Base-by-base conservation (phyloP, 2,329 filamentous ascomycete species). In the Claviceps pazoutovae region DNA sequence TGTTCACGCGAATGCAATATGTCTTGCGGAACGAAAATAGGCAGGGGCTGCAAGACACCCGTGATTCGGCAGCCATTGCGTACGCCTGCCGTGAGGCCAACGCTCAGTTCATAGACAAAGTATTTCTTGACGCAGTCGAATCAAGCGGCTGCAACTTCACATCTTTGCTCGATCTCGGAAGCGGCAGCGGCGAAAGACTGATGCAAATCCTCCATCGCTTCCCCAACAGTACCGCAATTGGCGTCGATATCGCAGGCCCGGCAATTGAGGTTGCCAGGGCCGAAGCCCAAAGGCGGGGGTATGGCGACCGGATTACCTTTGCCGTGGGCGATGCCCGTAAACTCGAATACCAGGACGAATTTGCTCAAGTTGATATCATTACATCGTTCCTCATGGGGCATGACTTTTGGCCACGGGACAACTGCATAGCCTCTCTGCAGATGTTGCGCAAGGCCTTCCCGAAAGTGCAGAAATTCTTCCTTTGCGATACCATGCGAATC, bases 351-450 rank as follows among this genome's bases (percentile, higher is more conserved):
- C 48, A 50, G 3, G 51, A 52, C 13, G 51, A 57, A 42, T 57
- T 56, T 21, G 43, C 54, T 48, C 26, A 52, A 7, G 54, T 57
- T 34, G 56, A 56, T 45, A 49, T 55, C 13, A 17, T 57, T 26
- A 57, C 54, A 5, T 54, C 48, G 16, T 57, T 57, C 50, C 50
- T 57, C 52, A 57, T 56, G 56, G 56, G 56, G 0, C 54, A 57
- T 41, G 54, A 57, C 50, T 57, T 57, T 42, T 57, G 56, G 56
- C 56, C 56, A 2, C 54, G 54, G 11, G 53, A 57, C n/a, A 54
- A 50, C 36, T 57, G 56, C 47, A 49, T 52, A 44, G 30, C 19
- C 9, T 53, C 55, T 3, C 46, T 56, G 21, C 45, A 48, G 11
- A 17, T 41, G 13, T 38, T 56, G 4, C 45, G 53, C 2, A 26